Conservation (phyloP, 2,329 filamentous ascomycete genomes). For the Clonostachys byssicola region DNA sequence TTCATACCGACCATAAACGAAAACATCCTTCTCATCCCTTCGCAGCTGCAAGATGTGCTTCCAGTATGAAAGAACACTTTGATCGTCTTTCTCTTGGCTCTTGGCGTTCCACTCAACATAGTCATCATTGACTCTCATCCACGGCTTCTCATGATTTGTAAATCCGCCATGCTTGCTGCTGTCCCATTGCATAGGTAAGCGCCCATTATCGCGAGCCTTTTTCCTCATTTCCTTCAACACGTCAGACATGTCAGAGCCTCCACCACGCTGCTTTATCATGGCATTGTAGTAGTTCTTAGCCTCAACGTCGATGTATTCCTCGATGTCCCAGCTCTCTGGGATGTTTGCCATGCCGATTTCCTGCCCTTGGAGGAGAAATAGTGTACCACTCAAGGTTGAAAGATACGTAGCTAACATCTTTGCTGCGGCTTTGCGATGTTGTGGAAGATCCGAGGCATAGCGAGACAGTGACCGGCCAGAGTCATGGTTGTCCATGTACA, state of each 20-base stretch:
- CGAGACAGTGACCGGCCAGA: constrained; percentile 51
- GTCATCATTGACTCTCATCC: constrained; percentile 19
- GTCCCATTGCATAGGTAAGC: constrained; percentile 42
- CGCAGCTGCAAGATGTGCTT: constrained; percentile 8
- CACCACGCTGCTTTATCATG: constrained; percentile 13
- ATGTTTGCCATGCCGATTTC: constrained; percentile 47
- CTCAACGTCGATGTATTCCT: constrained; percentile 38
- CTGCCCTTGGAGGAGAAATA: constrained; percentile 46
- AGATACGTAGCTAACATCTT: constrained; percentile 42
- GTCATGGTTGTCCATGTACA: constrained; percentile 63
- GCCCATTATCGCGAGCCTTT: constrained; percentile 26
- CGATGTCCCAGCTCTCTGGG: constrained; percentile 32
- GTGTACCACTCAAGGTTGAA: constrained; percentile 32
- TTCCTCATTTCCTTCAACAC: constrained; percentile 42
- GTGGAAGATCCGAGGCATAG: constrained; percentile 6
- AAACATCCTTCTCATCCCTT: constrained; percentile 8
- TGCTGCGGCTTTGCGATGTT: constrained; percentile 21
- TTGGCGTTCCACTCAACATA: constrained; percentile 10
- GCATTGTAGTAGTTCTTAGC: constrained; percentile 30
- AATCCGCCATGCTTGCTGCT: constrained; percentile 38
- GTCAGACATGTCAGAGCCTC: constrained; percentile 18
- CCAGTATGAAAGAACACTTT: constrained; percentile 12
- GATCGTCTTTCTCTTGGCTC: constrained; percentile 1
- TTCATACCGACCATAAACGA: constrained; percentile 11
- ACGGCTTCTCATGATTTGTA: constrained; percentile 10